These are phyloP conservation scores for Primulina eburnea DNA, from an alignment of 257 asterid species.

Conservation along the genomic window DNA sequence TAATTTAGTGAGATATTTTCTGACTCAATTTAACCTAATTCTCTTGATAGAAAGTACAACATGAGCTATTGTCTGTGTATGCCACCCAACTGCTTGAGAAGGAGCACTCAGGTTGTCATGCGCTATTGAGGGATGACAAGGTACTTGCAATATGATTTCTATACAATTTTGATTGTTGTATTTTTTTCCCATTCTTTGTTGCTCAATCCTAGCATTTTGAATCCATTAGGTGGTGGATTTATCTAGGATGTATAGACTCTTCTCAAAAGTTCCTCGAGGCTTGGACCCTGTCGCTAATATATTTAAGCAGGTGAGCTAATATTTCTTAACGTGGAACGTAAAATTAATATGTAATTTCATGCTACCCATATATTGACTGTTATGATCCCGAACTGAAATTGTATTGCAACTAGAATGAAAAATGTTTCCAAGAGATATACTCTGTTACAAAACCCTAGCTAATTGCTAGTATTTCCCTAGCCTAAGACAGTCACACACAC, in stretches of 20 bases:
- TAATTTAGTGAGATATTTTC: neutral
- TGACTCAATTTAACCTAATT: neutral
- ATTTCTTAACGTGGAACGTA: neutral
- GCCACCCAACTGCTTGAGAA: conserved; percentile 71
- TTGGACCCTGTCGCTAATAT: conserved; percentile 57
- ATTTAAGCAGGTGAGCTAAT: conserved; percentile 74
- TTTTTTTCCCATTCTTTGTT: conserved; percentile 8
- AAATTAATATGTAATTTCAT: conserved; percentile 7
- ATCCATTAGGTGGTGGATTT: conserved; percentile 50
- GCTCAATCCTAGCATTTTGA: conserved; percentile 14
- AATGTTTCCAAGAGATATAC: too few species aligned
- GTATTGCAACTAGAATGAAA: too few species aligned
- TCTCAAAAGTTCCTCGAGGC: conserved; percentile 53
- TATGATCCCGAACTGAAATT: too few species aligned
- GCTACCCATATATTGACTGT: neutral
- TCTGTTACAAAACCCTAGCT: too few species aligned
- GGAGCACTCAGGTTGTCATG: conserved; percentile 94
- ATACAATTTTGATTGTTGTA: conserved; percentile 7
- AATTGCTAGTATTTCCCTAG: too few species aligned
- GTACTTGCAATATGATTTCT: conserved; percentile 29
- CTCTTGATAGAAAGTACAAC: conserved; percentile 48
- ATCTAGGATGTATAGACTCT: conserved; percentile 61
- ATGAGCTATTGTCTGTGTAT: conserved; percentile 55
- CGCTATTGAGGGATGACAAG: conserved; percentile 90
- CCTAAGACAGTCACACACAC: too few species aligned